Base-by-base conservation (phyloP, 1,284 basidiomycete species). In the Anthracocystis setariae region DNA sequence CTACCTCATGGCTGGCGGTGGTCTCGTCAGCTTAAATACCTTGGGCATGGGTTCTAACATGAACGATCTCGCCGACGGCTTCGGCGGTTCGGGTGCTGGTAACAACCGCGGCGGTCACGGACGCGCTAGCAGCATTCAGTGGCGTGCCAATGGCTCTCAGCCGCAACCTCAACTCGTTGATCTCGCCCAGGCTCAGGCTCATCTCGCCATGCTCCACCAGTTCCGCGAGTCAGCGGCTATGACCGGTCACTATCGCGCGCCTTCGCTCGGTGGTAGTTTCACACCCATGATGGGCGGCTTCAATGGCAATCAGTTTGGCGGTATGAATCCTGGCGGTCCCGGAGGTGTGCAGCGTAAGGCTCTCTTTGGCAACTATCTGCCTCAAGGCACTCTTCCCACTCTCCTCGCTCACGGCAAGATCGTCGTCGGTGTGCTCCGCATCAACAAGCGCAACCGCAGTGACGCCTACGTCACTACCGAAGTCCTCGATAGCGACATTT, bases 391-490 rank as follows among this genome's bases (percentile, higher is more conserved):
- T 40, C 88, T 99, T 44, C 95, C 96, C 27, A 95, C 95, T 46
- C 89, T 99, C 63, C 88, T 99, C 51, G 92, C 92, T n/a, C 94
- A 96, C 17, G 96, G 95, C 48, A 98, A 98, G 85, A 88, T 99
- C 46, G 96, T 99, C 61, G 94, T 98, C 58, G 96, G 96, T 70
- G 93, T 97, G 51, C 86, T 99, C 51, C 90, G 96, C 49, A 94
- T 99, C 78, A 98, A 99, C 86, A 98, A 99, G 86, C 91, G 96
- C 79, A 98, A 98, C 84, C 89, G 96, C 56, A 98, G 95, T 23
- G 96, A 99, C 84, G 96, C 96, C 5, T 99, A 98, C 83, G 95
- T 99, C 62, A 91, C 95, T n/a, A 98, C 95, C 23, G 96, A 98
- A 83, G 94, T 98, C 27, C 86, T 99, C 54, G 96, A 98, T 81